Conservation (phyloP, 352 stramenopile species). For the Blastocystis sp. region DNA sequence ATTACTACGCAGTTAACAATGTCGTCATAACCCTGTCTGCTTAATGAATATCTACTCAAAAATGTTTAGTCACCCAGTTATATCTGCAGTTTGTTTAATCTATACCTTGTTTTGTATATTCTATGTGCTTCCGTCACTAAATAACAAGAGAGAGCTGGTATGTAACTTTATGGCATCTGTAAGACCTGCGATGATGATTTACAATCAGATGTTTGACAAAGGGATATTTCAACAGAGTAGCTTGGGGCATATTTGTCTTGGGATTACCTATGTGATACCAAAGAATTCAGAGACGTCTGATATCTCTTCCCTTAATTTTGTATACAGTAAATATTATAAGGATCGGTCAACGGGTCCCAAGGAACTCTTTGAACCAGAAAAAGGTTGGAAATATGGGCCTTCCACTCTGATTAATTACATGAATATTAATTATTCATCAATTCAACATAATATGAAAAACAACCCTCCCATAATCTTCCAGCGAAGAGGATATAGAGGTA, state of each 20-base stretch:
- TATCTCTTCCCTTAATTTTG: background rate
- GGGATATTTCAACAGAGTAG: background rate
- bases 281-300: background rate
- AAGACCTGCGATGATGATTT: background rate
- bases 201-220: background rate
- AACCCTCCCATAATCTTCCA: constrained; percentile 12
- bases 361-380: background rate
- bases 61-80: background rate
- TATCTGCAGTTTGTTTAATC: background rate
- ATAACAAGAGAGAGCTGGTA: background rate
- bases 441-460: background rate
- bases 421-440: background rate
- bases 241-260: background rate
- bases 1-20: no score
- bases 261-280: background rate
- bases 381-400: background rate
- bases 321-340: background rate
- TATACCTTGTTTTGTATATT: background rate
- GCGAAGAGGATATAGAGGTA: background rate
- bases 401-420: background rate
- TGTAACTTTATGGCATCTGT: background rate
- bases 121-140: background rate
- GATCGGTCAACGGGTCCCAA: background rate
- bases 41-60: background rate
- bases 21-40: no score